Percentiles rank a stretch among this genome's conserved stretches.
Conservation (phyloP, 2,329 filamentous ascomycete genomes). For the Exserohilum rostratum region DNA sequence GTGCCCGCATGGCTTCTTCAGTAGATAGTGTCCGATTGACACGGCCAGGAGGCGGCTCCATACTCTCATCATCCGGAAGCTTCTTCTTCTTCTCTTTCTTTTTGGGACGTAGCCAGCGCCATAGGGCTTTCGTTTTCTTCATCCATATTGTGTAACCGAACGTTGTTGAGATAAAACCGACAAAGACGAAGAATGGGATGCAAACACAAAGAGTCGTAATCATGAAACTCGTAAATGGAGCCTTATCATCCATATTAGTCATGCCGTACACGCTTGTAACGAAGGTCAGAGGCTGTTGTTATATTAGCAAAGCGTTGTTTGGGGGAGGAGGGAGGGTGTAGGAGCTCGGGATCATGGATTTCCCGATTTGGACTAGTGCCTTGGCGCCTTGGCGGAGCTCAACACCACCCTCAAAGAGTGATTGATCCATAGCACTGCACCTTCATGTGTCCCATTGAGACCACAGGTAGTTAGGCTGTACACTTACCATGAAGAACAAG, state of each 20-base stretch:
- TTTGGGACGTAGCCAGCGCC: slow-evolving; percentile 32
- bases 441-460: too few species aligned
- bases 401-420: too few species aligned
- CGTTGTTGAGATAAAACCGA: slow-evolving; percentile 53
- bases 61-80: slow-evolving; percentile 13
- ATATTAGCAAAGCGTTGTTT: background rate
- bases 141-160: slow-evolving; percentile 49
- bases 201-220: slow-evolving; percentile 52
- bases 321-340: too few species aligned
- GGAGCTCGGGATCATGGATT: background rate
- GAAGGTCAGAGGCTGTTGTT: slow-evolving; percentile 61
- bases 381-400: too few species aligned
- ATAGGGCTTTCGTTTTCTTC: slow-evolving; percentile 36
- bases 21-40: slow-evolving; percentile 34
- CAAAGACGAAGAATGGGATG: slow-evolving; percentile 54
- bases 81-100: slow-evolving; percentile 11
- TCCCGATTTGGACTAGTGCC: background rate
- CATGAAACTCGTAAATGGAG: slow-evolving; percentile 49
- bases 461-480: too few species aligned
- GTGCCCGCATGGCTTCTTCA: slow-evolving; percentile 37
- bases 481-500: slow-evolving; percentile 60
- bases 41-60: slow-evolving; percentile 3
- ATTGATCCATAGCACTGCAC: too few species aligned
- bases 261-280: slow-evolving; percentile 65
- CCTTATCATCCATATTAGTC: slow-evolving; percentile 52